Evolutionary conservation across 208 protist genomes (phyloP).

Genomic region (Acanthamoeba castellanii): DNA sequence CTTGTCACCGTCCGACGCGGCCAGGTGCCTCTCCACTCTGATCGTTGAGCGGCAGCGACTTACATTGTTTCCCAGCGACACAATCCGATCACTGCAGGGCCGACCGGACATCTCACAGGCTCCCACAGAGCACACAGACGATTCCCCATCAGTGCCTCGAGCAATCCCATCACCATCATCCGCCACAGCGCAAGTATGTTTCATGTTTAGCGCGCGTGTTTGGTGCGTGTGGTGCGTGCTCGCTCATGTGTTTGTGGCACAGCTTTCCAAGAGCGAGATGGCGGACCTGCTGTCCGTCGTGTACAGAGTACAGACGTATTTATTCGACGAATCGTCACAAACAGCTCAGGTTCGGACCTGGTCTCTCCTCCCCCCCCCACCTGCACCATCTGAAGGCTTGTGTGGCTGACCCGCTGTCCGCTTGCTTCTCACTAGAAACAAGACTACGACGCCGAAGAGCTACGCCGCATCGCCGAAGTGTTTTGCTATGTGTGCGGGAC

Average conservation of each 20-base stretch:
- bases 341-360: not conserved
- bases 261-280: slow-evolving; percentile 27
- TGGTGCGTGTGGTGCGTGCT: not conserved
- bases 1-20: not conserved
- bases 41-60: not conserved
- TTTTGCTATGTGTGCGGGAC: slow-evolving; percentile 13
- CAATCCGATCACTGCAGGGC: not conserved
- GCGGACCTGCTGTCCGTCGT: slow-evolving; percentile 33
- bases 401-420: not conserved
- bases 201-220: not conserved
- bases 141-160: not conserved
- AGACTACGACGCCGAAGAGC: slow-evolving; percentile 40
- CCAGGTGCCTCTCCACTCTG: not conserved
- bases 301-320: slow-evolving; percentile 26
- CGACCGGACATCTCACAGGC: not conserved
- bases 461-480: slow-evolving; percentile 40
- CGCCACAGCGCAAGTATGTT: not conserved
- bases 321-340: slow-evolving; percentile 11
- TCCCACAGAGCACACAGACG: not conserved
- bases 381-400: not conserved
- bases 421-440: not conserved
- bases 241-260: not conserved
- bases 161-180: not conserved
- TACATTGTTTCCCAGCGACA: not conserved
- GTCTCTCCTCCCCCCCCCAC: not conserved